Percentiles rank a stretch among this genome's conserved stretches.
Evolutionary conservation across 768 basidiomycete species (phyloP).

Genomic region (Macrolepiota albuminosa): DNA sequence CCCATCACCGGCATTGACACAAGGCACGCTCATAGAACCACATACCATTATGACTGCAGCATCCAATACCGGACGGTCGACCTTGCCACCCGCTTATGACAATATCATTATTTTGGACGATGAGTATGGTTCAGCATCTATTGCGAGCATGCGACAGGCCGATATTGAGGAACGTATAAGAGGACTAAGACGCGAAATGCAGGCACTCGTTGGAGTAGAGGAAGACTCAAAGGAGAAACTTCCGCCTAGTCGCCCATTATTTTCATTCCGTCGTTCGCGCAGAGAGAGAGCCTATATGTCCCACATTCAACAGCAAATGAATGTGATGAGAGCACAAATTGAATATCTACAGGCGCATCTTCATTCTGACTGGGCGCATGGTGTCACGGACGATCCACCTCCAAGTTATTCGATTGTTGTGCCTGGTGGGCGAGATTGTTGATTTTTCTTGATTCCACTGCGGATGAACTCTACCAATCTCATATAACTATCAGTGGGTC

Average conservation of each 20-base stretch:
- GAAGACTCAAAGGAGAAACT: background rate
- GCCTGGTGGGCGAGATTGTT: background rate
- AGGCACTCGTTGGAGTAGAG: background rate
- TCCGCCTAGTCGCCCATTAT: background rate
- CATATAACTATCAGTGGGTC: background rate
- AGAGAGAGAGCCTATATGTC: constrained; percentile 4
- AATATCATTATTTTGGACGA: background rate
- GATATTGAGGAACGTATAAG: constrained; percentile 6
- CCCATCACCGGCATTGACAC: background rate
- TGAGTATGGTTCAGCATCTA: background rate
- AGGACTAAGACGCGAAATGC: constrained; percentile 8
- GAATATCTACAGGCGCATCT: constrained; percentile 10
- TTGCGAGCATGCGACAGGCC: constrained; percentile 3
- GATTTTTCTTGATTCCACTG: background rate
- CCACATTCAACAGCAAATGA: constrained; percentile 10
- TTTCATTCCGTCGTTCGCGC: background rate
- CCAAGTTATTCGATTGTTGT: constrained; percentile 12
- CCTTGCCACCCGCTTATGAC: background rate
- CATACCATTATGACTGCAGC: background rate
- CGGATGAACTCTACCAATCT: background rate
- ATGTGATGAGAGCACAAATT: constrained; percentile 12
- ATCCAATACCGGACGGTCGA: background rate
- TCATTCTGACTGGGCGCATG: constrained; percentile 11
- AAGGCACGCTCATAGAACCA: background rate
- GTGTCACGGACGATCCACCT: constrained; percentile 15